phyloP scores from a whole-genome alignment of 176 grass and related monocot species.

The Pontederia crassipes region DNA sequence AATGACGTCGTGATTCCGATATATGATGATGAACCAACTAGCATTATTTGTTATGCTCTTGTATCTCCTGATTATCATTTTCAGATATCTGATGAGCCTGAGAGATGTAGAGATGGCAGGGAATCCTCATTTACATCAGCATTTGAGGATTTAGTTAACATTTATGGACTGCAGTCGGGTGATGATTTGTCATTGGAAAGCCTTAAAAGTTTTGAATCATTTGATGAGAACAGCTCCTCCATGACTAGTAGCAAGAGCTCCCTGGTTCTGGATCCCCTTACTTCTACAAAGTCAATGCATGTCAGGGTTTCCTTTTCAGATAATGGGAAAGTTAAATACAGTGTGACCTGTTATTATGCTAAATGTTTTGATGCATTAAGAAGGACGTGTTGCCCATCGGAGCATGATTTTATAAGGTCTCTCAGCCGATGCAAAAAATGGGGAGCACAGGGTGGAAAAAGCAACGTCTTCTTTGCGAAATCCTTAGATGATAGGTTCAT shows the following conservation, averaged over 20 bases:
- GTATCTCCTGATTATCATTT: conserved; percentile 60
- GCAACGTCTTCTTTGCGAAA: conserved; percentile 97
- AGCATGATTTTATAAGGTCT: conserved; percentile 78
- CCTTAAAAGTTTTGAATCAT: conserved; percentile 25
- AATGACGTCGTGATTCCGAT: conserved; percentile 75
- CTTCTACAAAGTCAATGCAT: conserved; percentile 36
- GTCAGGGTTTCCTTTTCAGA: conserved; percentile 68
- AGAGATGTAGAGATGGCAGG: conserved; percentile 34
- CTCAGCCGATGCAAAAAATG: conserved; percentile 92
- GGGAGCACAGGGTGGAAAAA: conserved; percentile 95
- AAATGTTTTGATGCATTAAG: conserved; percentile 85
- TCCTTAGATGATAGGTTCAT: conserved; percentile 98
- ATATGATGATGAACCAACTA: conserved; percentile 94
- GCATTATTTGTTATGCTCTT: conserved; percentile 84
- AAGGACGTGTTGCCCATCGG: conserved; percentile 84
- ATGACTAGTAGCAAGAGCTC: conserved; percentile 42
- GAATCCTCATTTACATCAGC: conserved; percentile 47
- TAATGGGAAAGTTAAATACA: conserved; percentile 75
- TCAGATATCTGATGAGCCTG: conserved; percentile 48
- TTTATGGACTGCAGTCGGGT: conserved; percentile 54
- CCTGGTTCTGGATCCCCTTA: conserved; percentile 26
- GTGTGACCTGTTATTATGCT: conserved; percentile 75
- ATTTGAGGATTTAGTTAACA: conserved; percentile 64
- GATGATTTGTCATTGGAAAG: conserved; percentile 70
- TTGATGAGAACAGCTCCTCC: conserved; percentile 28